phyloP scores from a whole-genome alignment of 768 basidiomycete species.

The Termitomyces sp. region DNA sequence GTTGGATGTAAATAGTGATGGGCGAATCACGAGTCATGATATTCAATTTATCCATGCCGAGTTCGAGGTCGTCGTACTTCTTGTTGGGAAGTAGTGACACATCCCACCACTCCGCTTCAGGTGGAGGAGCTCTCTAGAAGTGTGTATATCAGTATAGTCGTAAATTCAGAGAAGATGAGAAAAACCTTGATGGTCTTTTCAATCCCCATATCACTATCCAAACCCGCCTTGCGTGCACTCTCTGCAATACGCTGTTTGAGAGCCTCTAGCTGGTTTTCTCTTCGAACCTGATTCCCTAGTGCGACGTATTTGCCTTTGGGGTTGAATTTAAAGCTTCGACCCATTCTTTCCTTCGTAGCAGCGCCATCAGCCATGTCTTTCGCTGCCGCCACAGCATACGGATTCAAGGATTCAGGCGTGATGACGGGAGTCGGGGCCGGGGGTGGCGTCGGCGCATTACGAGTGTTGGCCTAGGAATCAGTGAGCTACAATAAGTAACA shows the following conservation, averaged over 20 bases:
- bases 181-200: conserved; percentile 83
- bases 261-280: conserved; percentile 79
- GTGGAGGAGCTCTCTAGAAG: conserved; percentile 73
- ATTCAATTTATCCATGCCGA: conserved; percentile 52
- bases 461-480: conserved; percentile 57
- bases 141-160: not conserved
- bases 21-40: conserved; percentile 67
- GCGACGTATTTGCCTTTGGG: conserved; percentile 89
- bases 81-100: conserved; percentile 75
- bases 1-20: conserved; percentile 89
- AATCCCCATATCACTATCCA: conserved; percentile 89
- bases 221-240: conserved; percentile 86
- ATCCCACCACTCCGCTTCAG: conserved; percentile 98
- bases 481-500: not conserved
- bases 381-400: conserved; percentile 59
- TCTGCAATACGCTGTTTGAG: conserved; percentile 92
- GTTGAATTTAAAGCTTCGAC: conserved; percentile 79
- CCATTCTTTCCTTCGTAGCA: conserved; percentile 64
- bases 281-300: conserved; percentile 63
- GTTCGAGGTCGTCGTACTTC: conserved; percentile 68
- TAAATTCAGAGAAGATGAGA: not conserved
- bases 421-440: conserved; percentile 34
- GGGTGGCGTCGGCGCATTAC: conserved; percentile 66
- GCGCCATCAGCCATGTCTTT: conserved; percentile 68
- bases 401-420: conserved; percentile 54